Base-by-base conservation (phyloP, 2,329 filamentous ascomycete species). In the Verticillium klebahnii region DNA sequence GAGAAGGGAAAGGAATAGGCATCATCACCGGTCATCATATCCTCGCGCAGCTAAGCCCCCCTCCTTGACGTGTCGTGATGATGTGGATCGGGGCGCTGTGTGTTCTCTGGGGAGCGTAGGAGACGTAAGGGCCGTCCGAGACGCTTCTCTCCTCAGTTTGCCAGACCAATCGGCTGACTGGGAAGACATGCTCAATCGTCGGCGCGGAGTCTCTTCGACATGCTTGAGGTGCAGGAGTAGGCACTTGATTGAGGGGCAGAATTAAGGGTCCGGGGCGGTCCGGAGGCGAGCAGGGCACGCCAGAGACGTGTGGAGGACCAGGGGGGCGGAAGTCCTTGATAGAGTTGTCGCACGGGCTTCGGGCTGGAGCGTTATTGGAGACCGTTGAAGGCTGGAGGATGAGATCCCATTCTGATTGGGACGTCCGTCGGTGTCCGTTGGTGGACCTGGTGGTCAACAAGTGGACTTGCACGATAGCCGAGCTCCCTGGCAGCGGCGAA, bases 11-110 rank as follows among this genome's bases (percentile, higher is more conserved):
- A 50, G 45, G 45, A 50, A 50, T 17, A 60, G 63, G 63, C 63
- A 64, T 64, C 63, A 64, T 64, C 37, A 60, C 19, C n/a, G 45
- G 45, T 50, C 45, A 50, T 50, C 45, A 50, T 25, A 50, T 19
- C 45, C n/a, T 50, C 11, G 23, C 45, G 45, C 45, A 25, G 45
- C 45, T 50, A n/a, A 50, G 45, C 45, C 45, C 19, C 45, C n/a
- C 11, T 50, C 23, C 19, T 50, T 50, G 45, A 50, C 45, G 45
- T 50, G 45, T 50, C 45, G 45, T 50, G 45, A 23, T 50, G 45
- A 50, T 23, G 45, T 50, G 45, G n/a, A 11, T n/a, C 19, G 45
- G 23, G 45, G 45, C 45, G 45, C 45, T 23, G 19, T 8, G 23
- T 23, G 19, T 50, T 19, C 5, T 19, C 8, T 25, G 45, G n/a